Percentiles rank a stretch among this genome's conserved stretches.
Conservation (phyloP, 352 stramenopile genomes). For the Globisporangium ultimum region DNA sequence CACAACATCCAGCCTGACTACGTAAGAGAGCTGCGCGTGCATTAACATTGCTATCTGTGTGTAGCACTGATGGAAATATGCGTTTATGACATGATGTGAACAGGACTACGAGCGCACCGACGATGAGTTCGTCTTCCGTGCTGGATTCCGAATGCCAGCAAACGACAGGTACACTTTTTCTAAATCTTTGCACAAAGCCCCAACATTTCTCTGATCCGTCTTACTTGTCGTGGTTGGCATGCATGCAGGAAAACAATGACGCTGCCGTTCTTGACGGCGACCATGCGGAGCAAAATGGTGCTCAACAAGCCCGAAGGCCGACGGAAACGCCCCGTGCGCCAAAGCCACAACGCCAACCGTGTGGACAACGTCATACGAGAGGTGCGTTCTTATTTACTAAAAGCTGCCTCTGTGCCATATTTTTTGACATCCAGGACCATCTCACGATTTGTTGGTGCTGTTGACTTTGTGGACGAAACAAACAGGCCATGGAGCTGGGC, state of each 20-base stretch:
- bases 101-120: slow-evolving; percentile 63
- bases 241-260: slow-evolving; percentile 58
- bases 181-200: too few species aligned
- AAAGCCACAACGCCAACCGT: slow-evolving; percentile 37
- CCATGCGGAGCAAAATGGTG: slow-evolving; percentile 60
- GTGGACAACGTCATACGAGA: slow-evolving; percentile 70
- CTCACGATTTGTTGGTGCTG: neutral
- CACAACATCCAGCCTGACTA: slow-evolving; percentile 15
- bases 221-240: neutral
- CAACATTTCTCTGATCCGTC: slow-evolving; percentile 5
- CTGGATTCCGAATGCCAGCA: slow-evolving; percentile 81
- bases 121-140: slow-evolving; percentile 79
- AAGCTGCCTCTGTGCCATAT: too few species aligned
- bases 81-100: slow-evolving; percentile 10
- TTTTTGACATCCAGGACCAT: too few species aligned
- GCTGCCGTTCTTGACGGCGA: slow-evolving; percentile 64
- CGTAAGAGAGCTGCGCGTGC: slow-evolving; percentile 7
- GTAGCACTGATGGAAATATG: neutral
- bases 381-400: slow-evolving; percentile 17
- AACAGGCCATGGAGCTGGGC: slow-evolving; percentile 67
- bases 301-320: slow-evolving; percentile 72
- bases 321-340: slow-evolving; percentile 43
- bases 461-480: neutral
- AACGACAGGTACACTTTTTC: slow-evolving; percentile 47
- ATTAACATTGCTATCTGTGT: too few species aligned